Percentiles rank a stretch among this genome's conserved stretches.
Conservation (phyloP, 148 eudicot species). For the Persicaria maculosa region DNA sequence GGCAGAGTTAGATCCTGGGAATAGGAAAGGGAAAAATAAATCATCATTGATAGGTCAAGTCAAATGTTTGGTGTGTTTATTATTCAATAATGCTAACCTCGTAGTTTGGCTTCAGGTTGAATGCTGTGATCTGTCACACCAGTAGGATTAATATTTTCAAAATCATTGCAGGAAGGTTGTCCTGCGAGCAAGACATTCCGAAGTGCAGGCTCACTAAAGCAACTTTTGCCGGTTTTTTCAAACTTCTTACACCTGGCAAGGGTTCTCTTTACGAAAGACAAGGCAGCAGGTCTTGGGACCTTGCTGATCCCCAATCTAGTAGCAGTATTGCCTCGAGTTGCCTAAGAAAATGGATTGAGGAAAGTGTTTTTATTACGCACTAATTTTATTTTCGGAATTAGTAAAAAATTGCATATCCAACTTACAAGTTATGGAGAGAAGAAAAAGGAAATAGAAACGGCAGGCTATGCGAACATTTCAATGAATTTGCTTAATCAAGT, state of each 20-base stretch:
- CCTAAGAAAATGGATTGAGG: constrained; percentile 29
- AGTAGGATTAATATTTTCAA: constrained; percentile 16
- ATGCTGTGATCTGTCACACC: constrained; percentile 16
- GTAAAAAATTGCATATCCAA: neutral
- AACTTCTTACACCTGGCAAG: constrained; percentile 60
- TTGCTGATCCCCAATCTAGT: constrained; percentile 52
- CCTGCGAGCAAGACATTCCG: constrained; percentile 53
- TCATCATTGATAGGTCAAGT: neutral
- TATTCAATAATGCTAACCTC: constrained; percentile 22
- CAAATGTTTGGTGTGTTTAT: neutral
- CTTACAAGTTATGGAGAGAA: neutral
- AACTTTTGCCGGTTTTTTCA: constrained; percentile 64
- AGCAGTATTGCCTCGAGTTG: constrained; percentile 67
- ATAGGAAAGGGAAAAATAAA: neutral
- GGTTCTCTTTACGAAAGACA: constrained; percentile 74
- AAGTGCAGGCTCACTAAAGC: constrained; percentile 67
- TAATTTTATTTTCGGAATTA: neutral
- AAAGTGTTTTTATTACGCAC: neutral
- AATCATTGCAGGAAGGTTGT: constrained; percentile 20
- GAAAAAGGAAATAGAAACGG: neutral
- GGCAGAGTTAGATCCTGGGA: neutral
- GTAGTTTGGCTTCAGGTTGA: constrained; percentile 22
- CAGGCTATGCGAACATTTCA: neutral
- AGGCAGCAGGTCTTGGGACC: constrained; percentile 71
- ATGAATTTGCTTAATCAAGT: neutral